Base-by-base conservation (phyloP, 2,329 filamentous ascomycete species). In the Aspergillus pseudoterreus region DNA sequence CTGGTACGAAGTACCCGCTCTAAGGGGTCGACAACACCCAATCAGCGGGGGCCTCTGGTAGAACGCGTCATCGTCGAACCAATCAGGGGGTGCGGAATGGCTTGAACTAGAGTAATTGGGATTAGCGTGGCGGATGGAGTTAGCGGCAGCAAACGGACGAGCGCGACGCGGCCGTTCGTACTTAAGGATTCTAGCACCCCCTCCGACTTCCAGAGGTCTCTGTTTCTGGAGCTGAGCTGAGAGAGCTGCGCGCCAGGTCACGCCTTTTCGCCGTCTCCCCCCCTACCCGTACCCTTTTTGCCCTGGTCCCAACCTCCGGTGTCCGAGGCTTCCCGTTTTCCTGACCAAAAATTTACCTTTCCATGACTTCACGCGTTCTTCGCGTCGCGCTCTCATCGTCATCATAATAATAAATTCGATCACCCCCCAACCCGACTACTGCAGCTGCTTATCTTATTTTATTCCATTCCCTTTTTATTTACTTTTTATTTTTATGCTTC, bases 181-280 rank as follows among this genome's bases (percentile, higher is more conserved):
- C 68, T 71, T 71, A 71, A 71, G 68, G 62, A 69, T 71, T 71
- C 68, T 69, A 63, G 63, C 66, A 69, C 66, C 68, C 68, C 66
- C 63, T 66, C 65, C 61, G 63, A 64, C 61, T 70, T 67, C 61
- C 63, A 65, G 64, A 65, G 27, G 60, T 61, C 61, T 68, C 65
- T 68, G 62, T 67, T 68, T 68, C 64, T 67, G 65, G 63, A 66
- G 60, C 61, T 63, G 61, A 62, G 57, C 57, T 63, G 62, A 57
- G 57, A 57, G 56, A 60, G 55, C 55, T 59, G 57, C 57, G 58
- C 56, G 55, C 53, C 51, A 49, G 42, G 45, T 59, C 57, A 59
- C 63, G 57, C 57, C 50, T 56, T 55, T 49, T 53, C 43, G 22
- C 22, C 19, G 19, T 19, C 19, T 19, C 4, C 19, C 47, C 49